These are phyloP conservation scores for Clausena lansium DNA, from an alignment of 345 rosid species.

Conservation along the genomic window DNA sequence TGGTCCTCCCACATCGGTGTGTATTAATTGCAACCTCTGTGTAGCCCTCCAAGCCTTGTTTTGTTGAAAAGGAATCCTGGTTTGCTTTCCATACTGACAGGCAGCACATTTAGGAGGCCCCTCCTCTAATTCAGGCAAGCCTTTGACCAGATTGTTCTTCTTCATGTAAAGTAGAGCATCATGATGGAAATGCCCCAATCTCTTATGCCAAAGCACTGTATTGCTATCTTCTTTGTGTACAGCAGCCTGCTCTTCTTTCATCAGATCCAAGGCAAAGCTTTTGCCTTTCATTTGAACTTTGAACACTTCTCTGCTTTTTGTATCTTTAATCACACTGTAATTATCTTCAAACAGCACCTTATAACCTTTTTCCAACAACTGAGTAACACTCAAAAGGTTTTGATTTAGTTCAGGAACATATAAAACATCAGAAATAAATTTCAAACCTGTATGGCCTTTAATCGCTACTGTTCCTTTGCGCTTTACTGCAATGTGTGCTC, in stretches of 20 bases:
- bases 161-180: not conserved
- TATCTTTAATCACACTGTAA: not conserved
- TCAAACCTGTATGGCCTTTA: constrained; percentile 1
- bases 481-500: not conserved
- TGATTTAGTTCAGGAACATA: not conserved
- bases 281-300: not conserved
- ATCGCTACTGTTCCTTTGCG: not conserved
- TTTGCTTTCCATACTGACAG: too few relatives aligned
- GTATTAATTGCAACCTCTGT: not conserved
- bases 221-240: constrained; percentile 1
- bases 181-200: constrained; percentile 13
- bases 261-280: not conserved
- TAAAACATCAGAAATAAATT: constrained; percentile 5
- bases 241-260: not conserved
- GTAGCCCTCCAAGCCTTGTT: not conserved
- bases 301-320: constrained; percentile 4
- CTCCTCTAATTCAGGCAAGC: too few relatives aligned
- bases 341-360: not conserved
- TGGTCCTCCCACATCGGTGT: constrained; percentile 3
- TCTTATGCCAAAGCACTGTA: constrained; percentile 4
- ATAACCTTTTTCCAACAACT: not conserved
- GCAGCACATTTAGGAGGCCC: too few relatives aligned
- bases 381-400: not conserved
- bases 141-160: too few relatives aligned
- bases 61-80: too few relatives aligned